Base-by-base conservation (phyloP, 2,329 filamentous ascomycete genomes). In the Botrytis hyacinthi region DNA sequence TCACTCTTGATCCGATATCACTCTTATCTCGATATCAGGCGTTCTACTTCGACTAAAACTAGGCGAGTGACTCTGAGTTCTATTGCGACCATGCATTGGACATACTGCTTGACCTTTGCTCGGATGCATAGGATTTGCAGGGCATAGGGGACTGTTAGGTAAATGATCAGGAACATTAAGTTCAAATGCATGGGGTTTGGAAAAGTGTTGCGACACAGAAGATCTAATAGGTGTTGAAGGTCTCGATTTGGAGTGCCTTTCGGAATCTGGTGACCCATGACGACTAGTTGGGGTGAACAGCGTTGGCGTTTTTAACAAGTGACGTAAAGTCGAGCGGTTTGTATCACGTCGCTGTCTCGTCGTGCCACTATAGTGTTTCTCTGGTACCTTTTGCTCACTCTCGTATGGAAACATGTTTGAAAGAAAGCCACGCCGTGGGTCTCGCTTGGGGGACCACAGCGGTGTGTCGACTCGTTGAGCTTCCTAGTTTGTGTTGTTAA, bases 111-210 rank as follows among this genome's bases (percentile, higher is more conserved):
- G 80, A 10, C 81, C 82, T 14, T 80, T 79, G 16, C 82, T 81
- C 18, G 75, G 75, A 74, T 85, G 83, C 73, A 81, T 83, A 20
- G 78, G 76, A 76, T 82, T 80, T 26, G 83, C 78, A 10, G 84
- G 84, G 77, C 84, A 86, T 4, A 85, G 74, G 12, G 83, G 83
- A 71, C 82, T 84, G 9, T 73, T 81, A 1, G 83, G 82, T 10
- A 85, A 74, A 76, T 86, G 84, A 75, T 86, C 84, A 3, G 84
- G 84, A 1, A 83, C 75, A 26, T 83, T 77, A 77, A 83, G 80
- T 68, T 83, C 82, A 60, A 84, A 79, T 20, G 51, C 7, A 2
- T 35, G 29, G 10, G 48, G n/a, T 42, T n/a, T 35, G 72, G 37
- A n/a, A 32, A 60, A 10, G 16, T 42, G 44, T 29, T 51, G 35